Conservation (phyloP, 1,284 basidiomycete species). For the Microbotryum violaceum region DNA sequence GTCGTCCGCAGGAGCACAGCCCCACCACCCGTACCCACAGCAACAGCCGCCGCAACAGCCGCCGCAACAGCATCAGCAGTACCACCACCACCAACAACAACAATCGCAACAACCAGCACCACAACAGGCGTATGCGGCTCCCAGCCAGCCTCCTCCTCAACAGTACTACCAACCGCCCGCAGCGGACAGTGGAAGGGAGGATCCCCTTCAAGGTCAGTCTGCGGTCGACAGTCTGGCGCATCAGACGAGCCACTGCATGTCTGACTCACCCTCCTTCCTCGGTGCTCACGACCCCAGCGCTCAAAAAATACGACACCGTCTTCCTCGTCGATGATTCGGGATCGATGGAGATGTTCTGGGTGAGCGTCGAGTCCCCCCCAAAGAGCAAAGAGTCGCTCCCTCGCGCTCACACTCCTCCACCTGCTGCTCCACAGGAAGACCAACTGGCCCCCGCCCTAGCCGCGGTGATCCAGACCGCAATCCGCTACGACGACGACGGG, state of each 20-base stretch:
- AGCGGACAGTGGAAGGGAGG: neutral
- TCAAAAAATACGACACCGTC: conserved; percentile 8
- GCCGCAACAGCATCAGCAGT: neutral
- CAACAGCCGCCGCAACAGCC: neutral
- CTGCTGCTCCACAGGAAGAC: neutral
- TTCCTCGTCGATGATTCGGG: conserved; percentile 8
- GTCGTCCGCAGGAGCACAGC: neutral
- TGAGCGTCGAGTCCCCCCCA: no score
- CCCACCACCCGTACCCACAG: neutral
- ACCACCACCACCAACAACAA: neutral
- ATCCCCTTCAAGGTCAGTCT: neutral
- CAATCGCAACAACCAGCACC: neutral
- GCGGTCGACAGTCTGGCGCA: no score
- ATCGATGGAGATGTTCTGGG: conserved; percentile 14
- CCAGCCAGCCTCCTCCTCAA: neutral
- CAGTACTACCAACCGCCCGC: neutral
- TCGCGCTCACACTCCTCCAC: no score
- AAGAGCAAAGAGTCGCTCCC: no score
- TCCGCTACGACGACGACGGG: conserved; percentile 13
- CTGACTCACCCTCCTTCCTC: no score
- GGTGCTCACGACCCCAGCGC: neutral
- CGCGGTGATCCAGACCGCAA: neutral
- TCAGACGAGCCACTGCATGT: no score
- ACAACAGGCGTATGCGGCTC: neutral
- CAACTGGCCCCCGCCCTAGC: conserved; percentile 1